Percentiles rank a stretch among this genome's conserved stretches.
Conservation (phyloP, 352 stramenopile species). For the Thalassiosira ordinaria region DNA sequence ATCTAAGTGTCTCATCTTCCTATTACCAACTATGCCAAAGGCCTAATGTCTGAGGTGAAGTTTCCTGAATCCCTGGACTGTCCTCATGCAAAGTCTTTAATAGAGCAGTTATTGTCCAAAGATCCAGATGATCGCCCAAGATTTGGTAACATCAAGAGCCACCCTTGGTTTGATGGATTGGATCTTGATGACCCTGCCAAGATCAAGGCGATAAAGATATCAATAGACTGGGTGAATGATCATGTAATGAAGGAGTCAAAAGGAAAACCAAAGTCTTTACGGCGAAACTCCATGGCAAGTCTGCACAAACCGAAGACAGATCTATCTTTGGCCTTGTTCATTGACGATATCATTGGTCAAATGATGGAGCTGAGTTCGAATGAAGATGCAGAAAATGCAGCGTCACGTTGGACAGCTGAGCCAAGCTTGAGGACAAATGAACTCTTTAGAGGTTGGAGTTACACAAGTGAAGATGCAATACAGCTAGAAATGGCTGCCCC, state of each 20-base stretch:
- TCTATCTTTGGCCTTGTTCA: conserved; percentile 13
- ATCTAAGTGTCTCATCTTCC: neutral
- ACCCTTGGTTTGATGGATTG: conserved; percentile 28
- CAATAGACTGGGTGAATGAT: conserved; percentile 31
- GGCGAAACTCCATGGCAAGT: neutral
- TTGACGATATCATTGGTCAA: conserved; percentile 29
- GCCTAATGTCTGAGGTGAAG: conserved; percentile 29
- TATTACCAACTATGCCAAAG: neutral
- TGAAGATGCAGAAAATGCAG: conserved; percentile 15
- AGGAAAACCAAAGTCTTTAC: neutral
- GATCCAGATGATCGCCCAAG: conserved; percentile 28
- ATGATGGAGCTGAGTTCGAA: conserved; percentile 1
- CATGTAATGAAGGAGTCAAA: conserved; percentile 30
- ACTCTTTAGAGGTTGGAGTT: conserved; percentile 39
- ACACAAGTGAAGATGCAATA: conserved; percentile 7
- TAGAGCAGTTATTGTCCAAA: conserved; percentile 9
- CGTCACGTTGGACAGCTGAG: conserved; percentile 15
- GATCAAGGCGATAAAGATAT: conserved; percentile 4
- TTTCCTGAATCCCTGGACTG: conserved; percentile 21
- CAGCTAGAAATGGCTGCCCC: neutral
- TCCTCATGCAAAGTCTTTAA: conserved; percentile 24
- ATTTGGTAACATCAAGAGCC: conserved; percentile 23
- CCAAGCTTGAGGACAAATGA: conserved; percentile 12
- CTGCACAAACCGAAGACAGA: conserved; percentile 7
- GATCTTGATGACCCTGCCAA: conserved; percentile 9